Evolutionary conservation across 2,329 filamentous ascomycete species (phyloP).

Genomic region (Cladosporium sp.): DNA sequence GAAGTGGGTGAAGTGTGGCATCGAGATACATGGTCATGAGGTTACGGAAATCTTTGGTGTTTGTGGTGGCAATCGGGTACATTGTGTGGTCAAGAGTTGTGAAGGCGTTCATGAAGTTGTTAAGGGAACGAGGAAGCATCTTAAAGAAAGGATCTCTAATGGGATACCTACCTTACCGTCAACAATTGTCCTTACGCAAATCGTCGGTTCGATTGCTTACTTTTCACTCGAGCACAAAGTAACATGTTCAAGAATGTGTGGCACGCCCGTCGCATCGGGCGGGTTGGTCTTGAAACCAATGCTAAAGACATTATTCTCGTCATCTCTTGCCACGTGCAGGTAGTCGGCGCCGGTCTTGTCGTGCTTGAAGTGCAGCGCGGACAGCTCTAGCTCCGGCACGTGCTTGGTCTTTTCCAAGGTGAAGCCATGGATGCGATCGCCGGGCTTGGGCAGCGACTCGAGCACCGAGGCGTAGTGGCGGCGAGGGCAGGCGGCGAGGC

Average conservation of each 20-base stretch:
- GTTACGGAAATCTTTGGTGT: slow-evolving; percentile 91
- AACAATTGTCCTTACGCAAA: slow-evolving; percentile 1
- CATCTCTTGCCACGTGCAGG: slow-evolving; percentile 88
- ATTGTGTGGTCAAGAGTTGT: slow-evolving; percentile 95
- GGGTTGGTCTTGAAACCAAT: slow-evolving; percentile 99
- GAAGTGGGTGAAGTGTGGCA: slow-evolving; percentile 81
- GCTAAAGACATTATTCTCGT: slow-evolving; percentile 98
- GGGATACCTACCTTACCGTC: slow-evolving; percentile 63
- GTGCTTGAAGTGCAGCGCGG: slow-evolving; percentile 83
- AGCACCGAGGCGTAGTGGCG: slow-evolving; percentile 62
- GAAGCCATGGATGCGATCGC: slow-evolving; percentile 88
- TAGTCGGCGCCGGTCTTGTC: slow-evolving; percentile 96
- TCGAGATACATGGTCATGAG: slow-evolving; percentile 95
- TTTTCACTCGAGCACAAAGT: slow-evolving; percentile 94
- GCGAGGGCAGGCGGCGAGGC: slow-evolving; percentile 5
- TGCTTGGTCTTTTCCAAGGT: slow-evolving; percentile 84
- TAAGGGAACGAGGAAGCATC: slow-evolving; percentile 96
- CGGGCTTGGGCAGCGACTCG: slow-evolving; percentile 70
- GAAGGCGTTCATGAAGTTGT: slow-evolving; percentile 99
- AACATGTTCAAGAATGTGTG: slow-evolving; percentile 96
- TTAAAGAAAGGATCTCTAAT: slow-evolving; percentile 99
- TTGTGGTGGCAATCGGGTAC: slow-evolving; percentile 97
- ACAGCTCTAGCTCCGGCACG: slow-evolving; percentile 89
- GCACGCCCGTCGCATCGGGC: slow-evolving; percentile 90
- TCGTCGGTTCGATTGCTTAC: slow-evolving; percentile 42